Conservation (phyloP, 1,284 basidiomycete genomes). For the Marasmius fiardii region DNA sequence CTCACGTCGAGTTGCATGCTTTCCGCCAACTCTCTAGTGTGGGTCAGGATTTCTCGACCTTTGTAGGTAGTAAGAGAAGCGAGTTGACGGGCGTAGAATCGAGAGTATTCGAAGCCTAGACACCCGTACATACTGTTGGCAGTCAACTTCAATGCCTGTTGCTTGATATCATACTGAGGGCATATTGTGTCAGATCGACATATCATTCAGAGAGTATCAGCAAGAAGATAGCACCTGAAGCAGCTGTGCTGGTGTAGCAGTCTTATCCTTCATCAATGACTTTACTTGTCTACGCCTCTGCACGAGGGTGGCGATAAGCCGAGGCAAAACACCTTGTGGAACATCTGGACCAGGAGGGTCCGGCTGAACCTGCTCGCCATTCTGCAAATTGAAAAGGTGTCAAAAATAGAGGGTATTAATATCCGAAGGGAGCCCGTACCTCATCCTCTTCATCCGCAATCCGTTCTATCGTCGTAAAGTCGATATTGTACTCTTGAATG, state of each 20-base stretch:
- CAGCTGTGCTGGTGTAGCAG: slow-evolving; percentile 71
- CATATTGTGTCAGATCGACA: not conserved
- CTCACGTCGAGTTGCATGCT: slow-evolving; percentile 84
- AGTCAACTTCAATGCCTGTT: slow-evolving; percentile 95
- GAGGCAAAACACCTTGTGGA: slow-evolving; percentile 86
- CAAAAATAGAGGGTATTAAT: not conserved
- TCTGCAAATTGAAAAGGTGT: slow-evolving; percentile 36
- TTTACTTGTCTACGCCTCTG: slow-evolving; percentile 90
- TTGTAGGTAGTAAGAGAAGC: slow-evolving; percentile 98
- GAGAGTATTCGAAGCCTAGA: slow-evolving; percentile 95
- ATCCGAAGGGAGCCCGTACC: slow-evolving; percentile 34
- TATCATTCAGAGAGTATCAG: not conserved
- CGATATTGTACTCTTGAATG: slow-evolving; percentile 99
- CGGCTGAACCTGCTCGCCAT: slow-evolving; percentile 83
- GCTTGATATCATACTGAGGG: slow-evolving; percentile 89
- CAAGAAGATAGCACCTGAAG: slow-evolving; percentile 74
- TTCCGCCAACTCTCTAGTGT: slow-evolving; percentile 92
- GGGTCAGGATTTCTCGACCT: slow-evolving; percentile 95
- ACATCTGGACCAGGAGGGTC: slow-evolving; percentile 79
- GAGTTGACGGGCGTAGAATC: slow-evolving; percentile 96
- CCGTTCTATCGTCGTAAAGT: slow-evolving; percentile 94
- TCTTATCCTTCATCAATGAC: slow-evolving; percentile 90
- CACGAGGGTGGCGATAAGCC: slow-evolving; percentile 95
- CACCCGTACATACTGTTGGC: slow-evolving; percentile 99
- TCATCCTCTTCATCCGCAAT: slow-evolving; percentile 52